These are phyloP conservation scores for Colletotrichum tamarilloi DNA, from an alignment of 2,329 filamentous ascomycete genomes.

Conservation along the genomic window DNA sequence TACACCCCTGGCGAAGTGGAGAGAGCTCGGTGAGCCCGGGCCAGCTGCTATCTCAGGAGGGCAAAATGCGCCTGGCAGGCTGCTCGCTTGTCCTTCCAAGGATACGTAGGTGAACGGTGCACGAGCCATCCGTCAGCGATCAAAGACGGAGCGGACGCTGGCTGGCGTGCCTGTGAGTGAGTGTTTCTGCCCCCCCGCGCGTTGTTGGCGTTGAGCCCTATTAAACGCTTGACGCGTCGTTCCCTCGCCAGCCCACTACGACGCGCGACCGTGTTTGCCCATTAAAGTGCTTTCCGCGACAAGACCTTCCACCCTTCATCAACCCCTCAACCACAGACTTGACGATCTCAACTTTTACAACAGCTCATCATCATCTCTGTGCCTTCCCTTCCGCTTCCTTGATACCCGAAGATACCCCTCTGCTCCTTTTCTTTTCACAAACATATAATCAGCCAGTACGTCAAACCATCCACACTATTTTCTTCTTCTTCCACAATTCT, in stretches of 20 bases:
- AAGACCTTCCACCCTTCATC: conserved; percentile 30
- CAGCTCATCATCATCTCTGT: conserved; percentile 8
- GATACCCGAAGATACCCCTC: conserved; percentile 28
- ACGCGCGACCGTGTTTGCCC: conserved; percentile 41
- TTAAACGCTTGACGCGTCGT: conserved; percentile 45
- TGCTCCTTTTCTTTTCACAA: conserved; percentile 6
- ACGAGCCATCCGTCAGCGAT: conserved; percentile 19
- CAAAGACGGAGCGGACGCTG: not conserved
- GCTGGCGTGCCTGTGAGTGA: not conserved
- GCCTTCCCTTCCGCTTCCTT: conserved; percentile 8
- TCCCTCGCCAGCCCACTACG: conserved; percentile 37
- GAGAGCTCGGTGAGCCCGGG: conserved; percentile 32
- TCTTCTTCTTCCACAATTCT: too few relatives aligned
- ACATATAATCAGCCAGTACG: conserved; percentile 29
- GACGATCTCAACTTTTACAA: not conserved
- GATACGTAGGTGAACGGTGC: conserved; percentile 4
- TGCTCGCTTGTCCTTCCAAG: not conserved
- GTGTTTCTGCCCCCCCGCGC: conserved; percentile 36
- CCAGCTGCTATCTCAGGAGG: conserved; percentile 3
- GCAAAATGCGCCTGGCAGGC: conserved; percentile 6
- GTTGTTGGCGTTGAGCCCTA: conserved; percentile 44
- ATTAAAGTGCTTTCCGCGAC: conserved; percentile 47
- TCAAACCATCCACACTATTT: not conserved
- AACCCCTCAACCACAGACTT: conserved; percentile 24
- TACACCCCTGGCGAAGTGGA: conserved; percentile 13